A percentile compares a stretch with the other conserved stretches of the same genome.
phyloP scores from a whole-genome alignment of 306 rosid species.

The Quercus suber region DNA sequence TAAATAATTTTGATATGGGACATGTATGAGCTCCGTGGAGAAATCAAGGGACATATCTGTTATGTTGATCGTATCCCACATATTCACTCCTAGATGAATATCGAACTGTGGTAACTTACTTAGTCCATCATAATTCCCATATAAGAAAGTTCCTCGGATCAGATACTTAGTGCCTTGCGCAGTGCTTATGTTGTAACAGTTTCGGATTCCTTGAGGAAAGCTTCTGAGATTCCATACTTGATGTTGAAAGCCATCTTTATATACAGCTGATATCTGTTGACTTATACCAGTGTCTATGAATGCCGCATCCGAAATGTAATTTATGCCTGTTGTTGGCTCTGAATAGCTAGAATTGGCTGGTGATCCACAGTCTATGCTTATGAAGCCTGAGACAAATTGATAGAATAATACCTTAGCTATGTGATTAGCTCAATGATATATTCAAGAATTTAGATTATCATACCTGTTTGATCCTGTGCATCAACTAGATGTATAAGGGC shows the following conservation, averaged over 20 bases:
- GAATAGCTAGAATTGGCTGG: not conserved
- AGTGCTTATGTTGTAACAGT: conserved; percentile 45
- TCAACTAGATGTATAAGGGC: not conserved
- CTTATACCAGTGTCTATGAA: conserved; percentile 20
- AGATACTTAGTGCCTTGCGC: conserved; percentile 29
- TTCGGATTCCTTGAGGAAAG: conserved; percentile 51
- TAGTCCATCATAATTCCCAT: conserved; percentile 45
- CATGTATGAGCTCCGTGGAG: conserved; percentile 33
- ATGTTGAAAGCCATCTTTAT: not conserved
- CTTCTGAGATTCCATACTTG: conserved; percentile 33
- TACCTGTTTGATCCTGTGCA: not conserved
- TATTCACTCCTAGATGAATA: conserved; percentile 39
- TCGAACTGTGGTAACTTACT: conserved; percentile 36
- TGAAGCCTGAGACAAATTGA: conserved; percentile 37
- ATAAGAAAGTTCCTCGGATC: conserved; percentile 34
- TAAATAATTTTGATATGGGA: conserved; percentile 26
- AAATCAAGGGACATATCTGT: not conserved
- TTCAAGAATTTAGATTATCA: too few species aligned
- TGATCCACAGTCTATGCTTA: conserved; percentile 45
- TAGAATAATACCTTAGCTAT: not conserved
- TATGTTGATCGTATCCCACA: conserved; percentile 32
- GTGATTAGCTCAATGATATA: too few species aligned
- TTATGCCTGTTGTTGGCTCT: conserved; percentile 18
- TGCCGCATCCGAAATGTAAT: conserved; percentile 23
- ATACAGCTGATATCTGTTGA: conserved; percentile 1